phyloP scores from a whole-genome alignment of 1,284 basidiomycete species.

The Tilletia caries region DNA sequence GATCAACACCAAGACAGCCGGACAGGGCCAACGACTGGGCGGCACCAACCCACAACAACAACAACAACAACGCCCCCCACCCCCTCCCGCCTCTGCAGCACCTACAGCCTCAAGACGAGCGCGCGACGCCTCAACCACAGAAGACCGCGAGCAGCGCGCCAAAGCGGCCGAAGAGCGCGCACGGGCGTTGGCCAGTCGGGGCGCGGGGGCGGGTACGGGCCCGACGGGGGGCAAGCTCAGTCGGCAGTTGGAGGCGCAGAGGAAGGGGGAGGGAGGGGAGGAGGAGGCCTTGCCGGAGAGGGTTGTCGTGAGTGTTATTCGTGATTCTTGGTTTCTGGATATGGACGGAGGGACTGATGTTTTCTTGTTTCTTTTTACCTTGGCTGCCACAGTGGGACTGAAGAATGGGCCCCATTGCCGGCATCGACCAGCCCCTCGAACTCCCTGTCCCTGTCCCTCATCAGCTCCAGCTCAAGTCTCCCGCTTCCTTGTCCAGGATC shows the following conservation, averaged over 20 bases:
- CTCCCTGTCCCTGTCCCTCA: too few relatives aligned
- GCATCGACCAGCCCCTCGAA: too few relatives aligned
- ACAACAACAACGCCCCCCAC: not conserved
- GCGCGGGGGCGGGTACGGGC: not conserved
- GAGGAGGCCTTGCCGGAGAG: not conserved
- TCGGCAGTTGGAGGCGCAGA: conserved; percentile 11
- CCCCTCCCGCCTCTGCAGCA: too few relatives aligned
- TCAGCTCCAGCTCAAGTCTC: too few relatives aligned
- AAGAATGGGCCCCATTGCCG: not conserved
- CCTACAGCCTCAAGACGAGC: not conserved
- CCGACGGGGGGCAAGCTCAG: not conserved
- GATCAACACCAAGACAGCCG: conserved; percentile 2
- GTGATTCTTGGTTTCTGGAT: not conserved
- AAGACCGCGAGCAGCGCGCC: conserved; percentile 7
- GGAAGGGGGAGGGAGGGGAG: not conserved
- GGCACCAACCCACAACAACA: not conserved
- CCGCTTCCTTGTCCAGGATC: too few relatives aligned
- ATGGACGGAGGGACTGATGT: not conserved
- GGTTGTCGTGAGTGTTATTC: not conserved
- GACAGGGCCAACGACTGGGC: conserved; percentile 10
- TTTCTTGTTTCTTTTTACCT: not conserved
- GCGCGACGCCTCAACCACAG: not conserved
- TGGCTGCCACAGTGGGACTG: not conserved
- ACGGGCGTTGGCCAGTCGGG: not conserved
- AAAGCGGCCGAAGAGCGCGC: conserved; percentile 9